These are phyloP conservation scores for Litsea cubeba DNA, from an alignment of 164 flowering plant genomes.

Conservation along the genomic window DNA sequence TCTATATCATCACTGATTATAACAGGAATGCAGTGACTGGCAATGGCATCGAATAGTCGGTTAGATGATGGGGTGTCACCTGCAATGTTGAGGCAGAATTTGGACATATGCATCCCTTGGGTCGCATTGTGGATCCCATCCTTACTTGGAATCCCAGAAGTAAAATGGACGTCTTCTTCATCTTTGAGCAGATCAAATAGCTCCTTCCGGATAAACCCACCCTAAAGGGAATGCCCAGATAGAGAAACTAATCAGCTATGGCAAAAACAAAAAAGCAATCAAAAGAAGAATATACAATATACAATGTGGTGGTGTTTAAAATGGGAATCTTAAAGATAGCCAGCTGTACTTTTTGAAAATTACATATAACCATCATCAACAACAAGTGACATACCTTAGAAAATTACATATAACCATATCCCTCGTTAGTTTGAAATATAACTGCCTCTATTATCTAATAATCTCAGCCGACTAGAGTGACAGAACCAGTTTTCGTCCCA, in stretches of 20 bases:
- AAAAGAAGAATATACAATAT: not conserved
- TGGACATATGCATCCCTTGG: constrained; percentile 74
- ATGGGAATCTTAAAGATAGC: too few species aligned
- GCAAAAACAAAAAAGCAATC: not conserved
- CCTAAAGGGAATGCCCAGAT: constrained; percentile 32
- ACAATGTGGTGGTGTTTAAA: too few species aligned
- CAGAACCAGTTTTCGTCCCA: too few species aligned
- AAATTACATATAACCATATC: too few species aligned
- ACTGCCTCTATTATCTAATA: too few species aligned
- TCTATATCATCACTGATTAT: constrained; percentile 84
- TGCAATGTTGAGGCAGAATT: constrained; percentile 85
- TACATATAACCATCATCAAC: too few species aligned
- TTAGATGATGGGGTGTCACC: constrained; percentile 94
- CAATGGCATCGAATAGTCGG: constrained; percentile 83
- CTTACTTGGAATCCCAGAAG: constrained; percentile 53
- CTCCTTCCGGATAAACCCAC: constrained; percentile 70
- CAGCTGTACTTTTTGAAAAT: too few species aligned
- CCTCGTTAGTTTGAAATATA: too few species aligned
- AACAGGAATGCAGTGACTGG: constrained; percentile 90
- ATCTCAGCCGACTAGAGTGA: too few species aligned
- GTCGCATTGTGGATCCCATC: constrained; percentile 52
- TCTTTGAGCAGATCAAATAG: constrained; percentile 63
- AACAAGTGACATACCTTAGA: too few species aligned
- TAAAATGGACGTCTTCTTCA: constrained; percentile 76
- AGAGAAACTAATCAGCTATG: not conserved